Evolutionary conservation across 2,329 filamentous ascomycete genomes (phyloP), one percentile per base, ranked within the genome.

Genomic region (Coniella lustricola): DNA sequence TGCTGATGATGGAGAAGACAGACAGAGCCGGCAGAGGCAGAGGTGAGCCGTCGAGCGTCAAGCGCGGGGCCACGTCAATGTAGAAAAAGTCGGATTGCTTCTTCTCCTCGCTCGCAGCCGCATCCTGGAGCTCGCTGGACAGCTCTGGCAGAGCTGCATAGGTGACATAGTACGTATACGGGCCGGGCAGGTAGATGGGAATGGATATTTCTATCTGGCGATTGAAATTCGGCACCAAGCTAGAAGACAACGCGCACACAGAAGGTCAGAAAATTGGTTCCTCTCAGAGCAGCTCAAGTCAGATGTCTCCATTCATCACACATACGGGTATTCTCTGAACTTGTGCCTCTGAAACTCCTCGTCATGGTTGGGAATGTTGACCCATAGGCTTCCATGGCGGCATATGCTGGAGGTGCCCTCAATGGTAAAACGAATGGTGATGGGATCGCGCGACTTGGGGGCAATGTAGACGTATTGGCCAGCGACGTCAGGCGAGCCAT

Each of bases 341-440:
- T 77, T 76, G 60, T 85, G 76, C 58, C 93, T 84, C 55, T 81
- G 77, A 63, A 97, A 98, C 37, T 81, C 71, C 43, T 81, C 72
- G 51, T 84, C 90, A 59, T 83, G 75, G 53, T 84, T 79, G 7
- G 93, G 93, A 52, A 97, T 87, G 66, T 98, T 98, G 61, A 95
- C 85, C 91, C 93, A 98, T 54, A 98, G 76, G 63, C 87, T 96
- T 51, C 94, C 93, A 68, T 95, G 77, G 57, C 90, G 82, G 67
- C 90, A 96, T 73, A 98, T 93, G 54, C 91, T 95, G 64, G 91
- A 95, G 49, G 89, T 91, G 54, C 93, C 90, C 67, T 96, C 87
- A 58, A 96, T 91, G 57, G 89, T 81, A 67, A 98, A 95, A 51
- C 91, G 84, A 49, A 96, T 74, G 46, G 79, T 79, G 60, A 97